Percentiles rank a stretch among this genome's conserved stretches.
Evolutionary conservation across 2,329 filamentous ascomycete species (phyloP).

Genomic region (Colletotrichum phormii): DNA sequence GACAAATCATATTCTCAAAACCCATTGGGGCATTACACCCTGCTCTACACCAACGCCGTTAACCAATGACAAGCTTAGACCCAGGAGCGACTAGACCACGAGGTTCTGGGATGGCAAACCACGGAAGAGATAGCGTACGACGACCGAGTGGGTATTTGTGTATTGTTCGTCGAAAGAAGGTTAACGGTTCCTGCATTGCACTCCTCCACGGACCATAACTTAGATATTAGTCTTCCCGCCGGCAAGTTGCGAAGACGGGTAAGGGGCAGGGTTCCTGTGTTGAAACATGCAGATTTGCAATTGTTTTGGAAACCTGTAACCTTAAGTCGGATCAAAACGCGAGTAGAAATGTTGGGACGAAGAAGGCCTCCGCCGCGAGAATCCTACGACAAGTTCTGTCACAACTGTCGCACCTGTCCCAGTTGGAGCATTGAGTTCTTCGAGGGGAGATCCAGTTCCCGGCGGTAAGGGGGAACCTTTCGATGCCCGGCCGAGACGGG

Average conservation of each 20-base stretch:
- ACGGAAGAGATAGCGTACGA: neutral
- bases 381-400: slow-evolving; percentile 13
- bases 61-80: neutral
- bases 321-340: neutral
- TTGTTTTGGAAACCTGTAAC: slow-evolving; percentile 29
- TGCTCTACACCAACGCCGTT: neutral
- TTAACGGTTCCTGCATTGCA: slow-evolving; percentile 2
- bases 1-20: neutral
- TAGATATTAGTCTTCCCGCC: neutral
- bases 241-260: neutral
- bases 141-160: neutral
- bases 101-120: neutral
- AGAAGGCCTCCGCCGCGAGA: neutral
- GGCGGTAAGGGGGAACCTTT: neutral
- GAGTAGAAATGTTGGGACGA: slow-evolving; percentile 13
- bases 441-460: neutral
- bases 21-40: neutral
- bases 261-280: slow-evolving; percentile 14
- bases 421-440: neutral
- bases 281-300: slow-evolving; percentile 19
- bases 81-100: neutral
- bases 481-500: neutral
- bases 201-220: neutral
- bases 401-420: slow-evolving; percentile 9
- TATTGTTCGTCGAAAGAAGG: neutral